phyloP scores from a whole-genome alignment of 2,329 filamentous ascomycete genomes.

The Aspergillus hiratsukae region DNA sequence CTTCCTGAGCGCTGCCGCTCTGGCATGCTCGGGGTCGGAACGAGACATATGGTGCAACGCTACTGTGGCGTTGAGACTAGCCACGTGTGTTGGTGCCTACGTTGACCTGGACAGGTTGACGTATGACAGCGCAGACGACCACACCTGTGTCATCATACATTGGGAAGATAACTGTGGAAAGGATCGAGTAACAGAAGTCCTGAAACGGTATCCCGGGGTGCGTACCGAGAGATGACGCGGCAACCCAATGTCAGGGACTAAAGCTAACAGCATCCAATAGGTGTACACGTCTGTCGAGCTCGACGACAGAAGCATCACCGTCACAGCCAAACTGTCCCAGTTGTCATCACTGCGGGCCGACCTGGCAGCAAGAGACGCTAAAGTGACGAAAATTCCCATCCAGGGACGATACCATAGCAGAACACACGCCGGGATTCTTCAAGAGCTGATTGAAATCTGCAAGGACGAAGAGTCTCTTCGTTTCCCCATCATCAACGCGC shows the following conservation, averaged over 20 bases:
- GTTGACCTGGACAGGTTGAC: background rate
- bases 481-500: background rate
- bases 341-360: background rate
- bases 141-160: background rate
- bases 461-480: background rate
- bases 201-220: background rate
- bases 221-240: background rate
- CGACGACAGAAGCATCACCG: background rate
- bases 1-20: background rate
- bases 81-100: slow-evolving; percentile 1
- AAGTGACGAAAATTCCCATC: background rate
- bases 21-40: background rate
- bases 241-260: background rate
- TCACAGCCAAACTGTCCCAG: background rate
- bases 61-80: background rate
- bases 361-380: background rate
- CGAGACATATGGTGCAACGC: background rate
- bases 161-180: background rate
- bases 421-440: background rate
- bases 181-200: background rate
- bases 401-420: slow-evolving; percentile 1
- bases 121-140: background rate
- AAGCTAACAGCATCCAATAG: background rate
- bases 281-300: slow-evolving; percentile 2
- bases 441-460: background rate